phyloP scores from a whole-genome alignment of 2,329 filamentous ascomycete genomes.

The Trichoderma sp. region DNA sequence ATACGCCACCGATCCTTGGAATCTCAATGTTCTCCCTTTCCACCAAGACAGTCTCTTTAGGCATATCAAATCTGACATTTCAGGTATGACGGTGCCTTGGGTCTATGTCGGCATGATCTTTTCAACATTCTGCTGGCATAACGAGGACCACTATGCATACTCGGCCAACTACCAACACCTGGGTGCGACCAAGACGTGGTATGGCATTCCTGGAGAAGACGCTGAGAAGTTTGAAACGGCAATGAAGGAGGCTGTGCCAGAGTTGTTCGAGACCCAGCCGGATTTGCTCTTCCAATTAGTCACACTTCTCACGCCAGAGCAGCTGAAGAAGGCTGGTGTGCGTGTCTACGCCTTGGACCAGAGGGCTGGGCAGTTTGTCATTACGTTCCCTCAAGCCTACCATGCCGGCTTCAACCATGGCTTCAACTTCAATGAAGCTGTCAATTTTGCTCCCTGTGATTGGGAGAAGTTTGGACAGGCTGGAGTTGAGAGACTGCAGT shows the following conservation, averaged over 20 bases:
- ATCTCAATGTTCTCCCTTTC: conserved; percentile 87
- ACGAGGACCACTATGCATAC: conserved; percentile 96
- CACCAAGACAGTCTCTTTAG: conserved; percentile 90
- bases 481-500: conserved; percentile 81
- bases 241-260: conserved; percentile 92
- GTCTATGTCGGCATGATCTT: conserved; percentile 99
- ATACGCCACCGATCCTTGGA: conserved; percentile 91
- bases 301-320: conserved; percentile 90
- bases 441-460: conserved; percentile 92
- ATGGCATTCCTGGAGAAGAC: conserved; percentile 91
- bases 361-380: conserved; percentile 89
- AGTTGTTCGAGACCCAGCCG: conserved; percentile 94
- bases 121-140: conserved; percentile 99
- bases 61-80: conserved; percentile 97
- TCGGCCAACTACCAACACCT: conserved; percentile 99
- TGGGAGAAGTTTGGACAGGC: conserved; percentile 92
- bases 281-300: conserved; percentile 96
- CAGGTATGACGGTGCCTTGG: conserved; percentile 99
- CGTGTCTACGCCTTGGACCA: conserved; percentile 95
- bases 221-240: conserved; percentile 92
- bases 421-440: conserved; percentile 98
- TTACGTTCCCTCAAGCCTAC: conserved; percentile 96
- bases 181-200: conserved; percentile 98
- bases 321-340: conserved; percentile 88
- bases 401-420: conserved; percentile 98